Conservation (phyloP, 1,284 basidiomycete species). For the Cutaneotrichosporon mucoides region DNA sequence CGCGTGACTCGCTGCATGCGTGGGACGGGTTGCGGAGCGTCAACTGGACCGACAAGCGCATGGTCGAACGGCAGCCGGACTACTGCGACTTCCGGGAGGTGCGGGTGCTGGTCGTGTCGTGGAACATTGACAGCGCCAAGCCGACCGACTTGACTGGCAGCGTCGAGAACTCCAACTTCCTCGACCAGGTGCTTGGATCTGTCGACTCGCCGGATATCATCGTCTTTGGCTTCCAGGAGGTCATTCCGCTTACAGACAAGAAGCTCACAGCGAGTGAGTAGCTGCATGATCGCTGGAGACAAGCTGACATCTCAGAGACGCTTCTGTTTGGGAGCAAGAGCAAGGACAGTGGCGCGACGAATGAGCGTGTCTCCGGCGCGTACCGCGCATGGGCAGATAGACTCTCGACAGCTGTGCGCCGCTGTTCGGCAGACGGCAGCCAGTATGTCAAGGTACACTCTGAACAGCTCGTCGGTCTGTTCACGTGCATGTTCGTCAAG, state of each 20-base stretch:
- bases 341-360: conserved; percentile 49
- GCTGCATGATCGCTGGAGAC: too few species aligned
- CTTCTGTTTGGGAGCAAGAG: conserved; percentile 70
- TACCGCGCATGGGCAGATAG: conserved; percentile 86
- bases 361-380: conserved; percentile 68
- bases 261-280: conserved; percentile 74
- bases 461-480: conserved; percentile 86
- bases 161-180: conserved; percentile 64
- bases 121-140: conserved; percentile 87
- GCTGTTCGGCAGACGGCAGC: conserved; percentile 60
- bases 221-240: conserved; percentile 90
- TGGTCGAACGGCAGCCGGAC: conserved; percentile 66
- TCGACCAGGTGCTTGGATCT: conserved; percentile 65
- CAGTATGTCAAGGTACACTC: conserved; percentile 76
- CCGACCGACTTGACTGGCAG: conserved; percentile 66
- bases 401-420: conserved; percentile 63
- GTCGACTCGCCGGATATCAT: conserved; percentile 80
- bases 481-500: conserved; percentile 76
- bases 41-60: conserved; percentile 79
- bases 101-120: conserved; percentile 77
- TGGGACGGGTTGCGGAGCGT: conserved; percentile 87
- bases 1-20: conserved; percentile 71
- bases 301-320: conserved; percentile 55
- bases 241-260: conserved; percentile 87
- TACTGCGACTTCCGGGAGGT: conserved; percentile 77